Evolutionary conservation across 805 yeast species (phyloP), one percentile per base, ranked within the genome.

Genomic region (Phaffomyces thermotolerans): DNA sequence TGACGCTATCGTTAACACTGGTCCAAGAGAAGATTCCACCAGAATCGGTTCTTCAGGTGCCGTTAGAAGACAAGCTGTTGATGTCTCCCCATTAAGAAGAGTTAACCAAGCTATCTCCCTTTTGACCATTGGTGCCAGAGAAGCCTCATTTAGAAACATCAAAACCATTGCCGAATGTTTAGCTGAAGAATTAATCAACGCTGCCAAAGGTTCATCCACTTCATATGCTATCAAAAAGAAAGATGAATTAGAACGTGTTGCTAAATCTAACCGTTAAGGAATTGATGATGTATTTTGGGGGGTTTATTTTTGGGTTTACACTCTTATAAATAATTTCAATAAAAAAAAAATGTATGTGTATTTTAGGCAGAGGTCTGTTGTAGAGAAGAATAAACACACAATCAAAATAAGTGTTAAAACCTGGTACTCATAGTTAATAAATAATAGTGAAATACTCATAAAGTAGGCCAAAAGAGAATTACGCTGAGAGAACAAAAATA

Each of bases 191-290:
- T 86, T 93, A 75, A 95, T 93, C 75, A 93, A 93, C 82, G 99
- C 99, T 67, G 99, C 95, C 69, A 93, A 93, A 84, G 98, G 98
- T 77, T 93, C 99, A 67, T 90, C 99, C 62, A 95, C 97, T 74
- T 93, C 99, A 69, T 95, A 90, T 75, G 99, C 99, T 66, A 95
- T 93, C 81, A 93, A 93, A 95, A 93, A 93, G 99, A 93, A 93
- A 95, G 99, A 93, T 76, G 99, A 93, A 84, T 86, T 93, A 75
- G 99, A 93, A 84, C 95, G 99, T 86, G 99, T 93, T 76, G 99
- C 99, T 73, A 93, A 93, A 80, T 91, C 99, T 73, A 93, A 93
- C 96, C 99, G 99, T 89, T 93, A 93, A 84, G 63, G 42, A 50
- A 48, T 24, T 43, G 18, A 20, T 14, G 17, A 23, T 34, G 41